Evolutionary conservation across 1,284 basidiomycete species (phyloP), one percentile per base, ranked within the genome.

Genomic region (Sutorius eximius): DNA sequence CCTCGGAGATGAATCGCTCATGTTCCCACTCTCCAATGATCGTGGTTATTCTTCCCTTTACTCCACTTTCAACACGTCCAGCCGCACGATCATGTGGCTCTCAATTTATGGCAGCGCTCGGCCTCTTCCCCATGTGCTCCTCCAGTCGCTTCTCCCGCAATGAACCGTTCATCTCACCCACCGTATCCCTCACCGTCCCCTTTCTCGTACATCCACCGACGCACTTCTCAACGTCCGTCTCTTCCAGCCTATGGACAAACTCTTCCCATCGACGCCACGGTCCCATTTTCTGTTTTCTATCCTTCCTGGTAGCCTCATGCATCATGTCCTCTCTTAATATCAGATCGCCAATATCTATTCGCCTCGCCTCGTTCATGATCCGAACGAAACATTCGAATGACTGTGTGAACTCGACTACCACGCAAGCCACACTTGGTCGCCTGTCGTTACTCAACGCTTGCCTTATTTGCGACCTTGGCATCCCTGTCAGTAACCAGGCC

Each of bases 1-100:
- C 71, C 65, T 71, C 68, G 68, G 68, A 69, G 50, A 69, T 69
- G 68, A 73, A 72, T 33, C 56, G 47, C 66, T 72, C 67, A 69
- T 72, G 62, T 71, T 66, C 55, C 5, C 50, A 45, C 61, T 56
- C 67, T 58, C 33, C 57, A 52, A 45, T 52, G 59, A 64, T 67
- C 66, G 63, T 71, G 66, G 65, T 60, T 60, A 53, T 51, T 49
- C 65, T 67, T 60, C 57, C 49, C 37, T 51, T 59, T 18, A 57
- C 66, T 66, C 69, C 70, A 62, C 59, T 49, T 49, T 50, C 58
- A 70, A 59, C 65, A 68, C 66, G 68, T 59, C 60, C 66, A 57
- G 56, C 69, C 59, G 57, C 61, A 56, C 48, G 44, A 46, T 58
- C 69, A 55, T 62, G 58, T 63, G 59, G 41, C 52, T 46, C 56